Conservation (phyloP, 306 rosid genomes). For the Corylus americana region DNA sequence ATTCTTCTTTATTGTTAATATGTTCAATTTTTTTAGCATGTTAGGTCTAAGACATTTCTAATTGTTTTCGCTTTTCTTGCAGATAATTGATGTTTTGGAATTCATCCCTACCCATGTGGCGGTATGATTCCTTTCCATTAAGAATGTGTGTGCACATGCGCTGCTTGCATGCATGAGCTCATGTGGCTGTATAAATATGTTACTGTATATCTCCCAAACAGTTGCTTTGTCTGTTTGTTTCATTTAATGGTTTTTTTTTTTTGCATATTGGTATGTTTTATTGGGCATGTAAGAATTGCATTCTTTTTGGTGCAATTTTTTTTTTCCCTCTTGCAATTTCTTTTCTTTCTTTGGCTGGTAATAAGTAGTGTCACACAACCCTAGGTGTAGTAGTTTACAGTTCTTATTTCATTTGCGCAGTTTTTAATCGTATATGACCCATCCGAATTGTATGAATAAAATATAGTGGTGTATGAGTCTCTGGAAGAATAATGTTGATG, state of each 20-base stretch:
- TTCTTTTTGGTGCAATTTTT: neutral
- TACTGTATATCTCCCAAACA: neutral
- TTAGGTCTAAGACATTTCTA: slow-evolving; percentile 20
- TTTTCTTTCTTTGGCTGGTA: neutral
- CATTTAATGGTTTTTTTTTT: neutral
- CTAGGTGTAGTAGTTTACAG: neutral
- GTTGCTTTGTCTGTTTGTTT: neutral
- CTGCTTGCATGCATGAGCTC: neutral
- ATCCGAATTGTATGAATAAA: neutral
- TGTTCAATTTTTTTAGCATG: neutral
- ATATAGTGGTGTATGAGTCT: neutral
- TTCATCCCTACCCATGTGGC: slow-evolving; percentile 90
- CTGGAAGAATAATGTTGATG: neutral
- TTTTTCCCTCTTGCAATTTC: neutral
- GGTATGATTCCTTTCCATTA: slow-evolving; percentile 53
- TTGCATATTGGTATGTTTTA: neutral
- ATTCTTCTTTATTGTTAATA: neutral
- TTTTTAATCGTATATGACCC: neutral
- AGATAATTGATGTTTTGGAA: slow-evolving; percentile 93
- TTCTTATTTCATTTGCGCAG: neutral
- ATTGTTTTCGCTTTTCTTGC: slow-evolving; percentile 35
- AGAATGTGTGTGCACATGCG: slow-evolving; percentile 1
- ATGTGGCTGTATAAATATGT: neutral
- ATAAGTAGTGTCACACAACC: neutral
- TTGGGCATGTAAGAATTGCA: neutral